Conservation (phyloP, 2,329 filamentous ascomycete species). For the Aspergillus bombycis region DNA sequence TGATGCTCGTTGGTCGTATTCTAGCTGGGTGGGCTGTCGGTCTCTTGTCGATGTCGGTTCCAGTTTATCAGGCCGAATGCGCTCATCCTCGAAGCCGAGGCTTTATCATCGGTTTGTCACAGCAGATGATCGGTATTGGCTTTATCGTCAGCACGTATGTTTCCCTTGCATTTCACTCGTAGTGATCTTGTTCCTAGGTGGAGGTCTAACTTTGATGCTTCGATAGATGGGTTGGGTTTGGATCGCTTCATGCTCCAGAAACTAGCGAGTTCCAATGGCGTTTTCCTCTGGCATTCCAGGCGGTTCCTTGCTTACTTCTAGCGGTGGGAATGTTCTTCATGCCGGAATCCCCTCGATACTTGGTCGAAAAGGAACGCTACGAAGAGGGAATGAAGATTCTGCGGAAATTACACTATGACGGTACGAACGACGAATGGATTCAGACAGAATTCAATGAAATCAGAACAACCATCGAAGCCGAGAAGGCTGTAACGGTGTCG, state of each 20-base stretch:
- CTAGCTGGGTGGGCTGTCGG: conserved; percentile 54
- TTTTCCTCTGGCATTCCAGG: conserved; percentile 39
- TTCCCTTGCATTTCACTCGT: not conserved
- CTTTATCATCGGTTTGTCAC: conserved; percentile 45
- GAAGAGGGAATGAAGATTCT: conserved; percentile 55
- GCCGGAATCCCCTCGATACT: conserved; percentile 39
- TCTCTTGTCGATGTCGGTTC: conserved; percentile 55
- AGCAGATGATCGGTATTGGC: conserved; percentile 51
- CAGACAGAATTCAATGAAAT: conserved; percentile 39
- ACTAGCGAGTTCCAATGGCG: conserved; percentile 40
- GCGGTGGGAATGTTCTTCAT: conserved; percentile 37
- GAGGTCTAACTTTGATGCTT: conserved; percentile 13
- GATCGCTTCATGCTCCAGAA: conserved; percentile 41
- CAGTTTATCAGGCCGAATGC: conserved; percentile 66
- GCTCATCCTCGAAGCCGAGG: conserved; percentile 63
- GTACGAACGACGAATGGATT: conserved; percentile 61
- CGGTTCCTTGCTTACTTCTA: conserved; percentile 45
- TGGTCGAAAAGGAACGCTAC: conserved; percentile 48
- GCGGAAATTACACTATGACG: conserved; percentile 58
- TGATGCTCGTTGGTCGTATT: conserved; percentile 61
- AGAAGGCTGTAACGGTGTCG: conserved; percentile 56
- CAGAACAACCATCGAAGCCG: conserved; percentile 58
- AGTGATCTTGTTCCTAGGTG: not conserved
- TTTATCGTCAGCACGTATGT: conserved; percentile 48
- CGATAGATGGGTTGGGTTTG: conserved; percentile 53